A percentile compares a stretch with the other conserved stretches of the same genome.
These are phyloP conservation scores for Phlyctochytrium arcticum DNA, from an alignment of 192 early-diverging fungal genomes.

Conservation along the genomic window DNA sequence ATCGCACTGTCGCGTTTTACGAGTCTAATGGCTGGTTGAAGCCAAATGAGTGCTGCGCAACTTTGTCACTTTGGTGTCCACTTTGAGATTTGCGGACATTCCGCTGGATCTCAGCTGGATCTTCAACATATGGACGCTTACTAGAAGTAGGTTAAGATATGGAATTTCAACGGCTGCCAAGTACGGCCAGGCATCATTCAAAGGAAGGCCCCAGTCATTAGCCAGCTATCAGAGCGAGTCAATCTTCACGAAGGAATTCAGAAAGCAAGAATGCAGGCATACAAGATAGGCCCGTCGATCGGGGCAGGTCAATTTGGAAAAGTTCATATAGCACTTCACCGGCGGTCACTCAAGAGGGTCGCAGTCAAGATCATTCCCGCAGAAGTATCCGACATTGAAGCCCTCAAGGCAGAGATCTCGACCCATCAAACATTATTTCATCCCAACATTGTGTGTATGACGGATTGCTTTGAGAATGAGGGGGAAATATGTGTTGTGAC, in stretches of 20 bases:
- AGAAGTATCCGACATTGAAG: conserved; percentile 14
- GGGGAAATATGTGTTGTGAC: conserved; percentile 33
- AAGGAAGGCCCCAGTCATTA: no score
- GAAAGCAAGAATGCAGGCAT: conserved; percentile 3
- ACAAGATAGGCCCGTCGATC: conserved; percentile 26
- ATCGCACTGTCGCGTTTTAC: no score
- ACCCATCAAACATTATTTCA: conserved; percentile 21
- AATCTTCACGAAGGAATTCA: no score
- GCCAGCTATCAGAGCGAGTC: no score
- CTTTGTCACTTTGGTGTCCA: no score
- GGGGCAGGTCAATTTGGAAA: conserved; percentile 33
- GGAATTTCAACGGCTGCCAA: no score
- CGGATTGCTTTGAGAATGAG: conserved; percentile 19
- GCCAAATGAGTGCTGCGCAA: no score
- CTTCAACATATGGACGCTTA: no score
- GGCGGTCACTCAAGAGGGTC: conserved; percentile 3
- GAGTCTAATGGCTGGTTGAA: background rate
- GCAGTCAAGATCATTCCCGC: conserved; percentile 29
- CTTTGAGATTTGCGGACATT: no score
- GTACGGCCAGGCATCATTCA: no score
- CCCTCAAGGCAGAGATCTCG: conserved; percentile 26
- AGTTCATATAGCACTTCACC: conserved; percentile 11
- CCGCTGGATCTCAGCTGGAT: no score
- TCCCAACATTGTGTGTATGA: conserved; percentile 27
- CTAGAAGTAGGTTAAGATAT: no score